Base-by-base conservation (phyloP, 1,139 yeast species). In the Kodamaea derodonti region DNA sequence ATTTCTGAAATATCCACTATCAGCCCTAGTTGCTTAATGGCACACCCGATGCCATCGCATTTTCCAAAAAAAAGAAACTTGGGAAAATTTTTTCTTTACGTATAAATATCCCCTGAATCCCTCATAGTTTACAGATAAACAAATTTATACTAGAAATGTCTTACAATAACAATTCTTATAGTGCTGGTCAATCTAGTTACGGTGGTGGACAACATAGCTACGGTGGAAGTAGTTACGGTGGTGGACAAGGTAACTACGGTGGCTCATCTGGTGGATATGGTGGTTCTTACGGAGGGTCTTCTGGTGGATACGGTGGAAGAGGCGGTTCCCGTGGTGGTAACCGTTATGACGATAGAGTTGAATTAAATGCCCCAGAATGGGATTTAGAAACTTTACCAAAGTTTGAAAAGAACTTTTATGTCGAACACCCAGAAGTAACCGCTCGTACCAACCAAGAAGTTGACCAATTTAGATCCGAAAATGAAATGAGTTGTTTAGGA, bases 391-490 rank as follows among this genome's bases (percentile, higher is more conserved):
- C 77, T 20, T 68, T 90, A 60, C 95, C 97, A 51, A 81, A 80
- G 57, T 94, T 92, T 58, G 97, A 90, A 65, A 94, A 94, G 72
- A 88, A 92, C 65, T 92, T 92, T 58, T 92, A 92, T 69, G 72
- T 72, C 45, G 98, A 94, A 68, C 82, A 84, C 58, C 85, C 85
- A 42, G 66, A 64, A 35, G 97, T 92, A 44, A 62, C 86, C 40
- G 70, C 66, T 32, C 85, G 97, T 66, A 58, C 84, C 30, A 87
- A 82, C 4, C 72, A 60, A 32, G 97, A 90, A 38, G 75, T 92
- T 46, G 64, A 56, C 29, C 72, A 68, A 31, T 92, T 90, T 72
- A 83, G 98, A 71, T 74, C 75, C 45, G 80, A 80, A 52, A 75
- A 82, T 60, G 90, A 85, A 54, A 92, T 92, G 97, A 82, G 84